A percentile compares a stretch with the other conserved stretches of the same genome.
Evolutionary conservation across 768 basidiomycete genomes (phyloP).

Genomic region (Xerocomellus dryophilus): DNA sequence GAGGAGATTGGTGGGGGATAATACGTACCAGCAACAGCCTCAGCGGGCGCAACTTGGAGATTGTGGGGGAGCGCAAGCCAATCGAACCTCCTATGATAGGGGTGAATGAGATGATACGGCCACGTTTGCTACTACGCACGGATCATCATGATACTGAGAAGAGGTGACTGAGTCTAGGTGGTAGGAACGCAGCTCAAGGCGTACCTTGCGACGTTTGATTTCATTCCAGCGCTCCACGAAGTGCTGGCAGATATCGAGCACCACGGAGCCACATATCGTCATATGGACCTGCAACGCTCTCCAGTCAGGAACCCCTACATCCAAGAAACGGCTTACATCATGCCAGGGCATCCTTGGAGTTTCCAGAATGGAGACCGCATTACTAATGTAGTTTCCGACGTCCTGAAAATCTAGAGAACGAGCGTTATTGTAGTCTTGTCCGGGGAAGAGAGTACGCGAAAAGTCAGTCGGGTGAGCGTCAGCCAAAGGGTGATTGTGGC

Average conservation of each 20-base stretch:
- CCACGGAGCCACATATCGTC: conserved; percentile 76
- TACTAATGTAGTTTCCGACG: conserved; percentile 74
- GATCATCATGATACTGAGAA: conserved; percentile 36
- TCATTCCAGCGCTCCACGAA: conserved; percentile 93
- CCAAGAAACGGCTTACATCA: conserved; percentile 58
- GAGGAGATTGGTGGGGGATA: neutral
- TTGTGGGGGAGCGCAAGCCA: conserved; percentile 84
- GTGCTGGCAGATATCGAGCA: conserved; percentile 90
- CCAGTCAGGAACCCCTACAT: neutral
- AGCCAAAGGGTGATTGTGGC: conserved; percentile 82
- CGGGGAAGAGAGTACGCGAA: conserved; percentile 79
- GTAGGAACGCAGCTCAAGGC: conserved; percentile 1
- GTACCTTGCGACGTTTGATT: conserved; percentile 76
- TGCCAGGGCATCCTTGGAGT: conserved; percentile 92
- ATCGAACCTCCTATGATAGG: conserved; percentile 42
- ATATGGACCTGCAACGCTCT: conserved; percentile 61
- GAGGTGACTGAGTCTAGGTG: conserved; percentile 3
- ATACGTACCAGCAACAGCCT: conserved; percentile 57
- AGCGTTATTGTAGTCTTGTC: conserved; percentile 92
- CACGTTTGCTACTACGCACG: conserved; percentile 36
- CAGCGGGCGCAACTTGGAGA: conserved; percentile 55
- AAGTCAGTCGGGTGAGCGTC: conserved; percentile 92
- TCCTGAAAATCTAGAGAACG: conserved; percentile 81
- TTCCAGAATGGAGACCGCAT: conserved; percentile 63
- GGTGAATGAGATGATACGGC: conserved; percentile 2